A percentile compares a stretch with the other conserved stretches of the same genome.
Evolutionary conservation across 2,329 filamentous ascomycete species (phyloP).

Genomic region (Paecilomyces niveus): DNA sequence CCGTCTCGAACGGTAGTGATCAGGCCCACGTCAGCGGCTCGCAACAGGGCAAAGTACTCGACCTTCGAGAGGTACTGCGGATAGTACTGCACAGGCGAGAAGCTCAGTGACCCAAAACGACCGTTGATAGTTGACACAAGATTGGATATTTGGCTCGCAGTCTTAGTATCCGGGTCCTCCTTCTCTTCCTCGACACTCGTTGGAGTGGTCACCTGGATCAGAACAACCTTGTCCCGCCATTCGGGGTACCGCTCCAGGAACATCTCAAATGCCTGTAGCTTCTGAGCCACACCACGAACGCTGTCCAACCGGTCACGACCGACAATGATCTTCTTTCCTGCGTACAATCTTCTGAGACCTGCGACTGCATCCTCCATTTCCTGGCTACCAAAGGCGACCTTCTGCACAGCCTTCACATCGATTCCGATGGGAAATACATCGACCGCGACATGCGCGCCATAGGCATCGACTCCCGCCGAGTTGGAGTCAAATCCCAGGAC

Average conservation of each 20-base stretch:
- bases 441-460: constrained; percentile 80
- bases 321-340: constrained; percentile 90
- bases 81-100: constrained; percentile 88
- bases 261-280: constrained; percentile 86
- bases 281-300: constrained; percentile 89
- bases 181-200: constrained; percentile 72
- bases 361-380: constrained; percentile 65
- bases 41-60: constrained; percentile 91
- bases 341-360: constrained; percentile 68
- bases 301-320: constrained; percentile 90
- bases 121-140: constrained; percentile 90
- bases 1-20: constrained; percentile 95
- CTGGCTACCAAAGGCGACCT: constrained; percentile 62
- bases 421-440: constrained; percentile 95
- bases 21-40: constrained; percentile 81
- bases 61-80: constrained; percentile 83
- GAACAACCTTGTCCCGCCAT: constrained; percentile 84
- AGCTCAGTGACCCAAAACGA: constrained; percentile 77
- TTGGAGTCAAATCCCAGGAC: constrained; percentile 88
- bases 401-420: constrained; percentile 72
- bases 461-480: constrained; percentile 76
- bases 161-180: constrained; percentile 70
- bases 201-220: constrained; percentile 92
- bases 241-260: constrained; percentile 87
- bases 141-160: constrained; percentile 82